Conservation (phyloP, 768 basidiomycete species). For the Lentinula sp. region DNA sequence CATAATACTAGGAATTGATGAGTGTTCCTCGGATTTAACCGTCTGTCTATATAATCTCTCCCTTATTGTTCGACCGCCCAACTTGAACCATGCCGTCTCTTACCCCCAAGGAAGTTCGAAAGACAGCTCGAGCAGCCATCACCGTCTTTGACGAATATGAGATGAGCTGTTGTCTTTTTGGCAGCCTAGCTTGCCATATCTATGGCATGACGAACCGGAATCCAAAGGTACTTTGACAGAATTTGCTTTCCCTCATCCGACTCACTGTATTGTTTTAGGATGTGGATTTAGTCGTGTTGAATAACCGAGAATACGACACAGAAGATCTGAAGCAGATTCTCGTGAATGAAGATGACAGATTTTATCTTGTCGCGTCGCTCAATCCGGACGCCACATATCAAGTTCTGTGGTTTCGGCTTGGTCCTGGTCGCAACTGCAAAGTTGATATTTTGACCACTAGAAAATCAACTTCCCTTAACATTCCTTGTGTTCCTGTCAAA, state of each 20-base stretch:
- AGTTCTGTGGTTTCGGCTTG: not conserved
- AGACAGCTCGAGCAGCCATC: conserved; percentile 1
- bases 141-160: not conserved
- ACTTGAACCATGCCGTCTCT: not conserved
- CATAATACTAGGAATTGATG: too few species aligned
- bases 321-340: conserved; percentile 1
- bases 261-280: not conserved
- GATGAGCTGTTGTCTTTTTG: conserved; percentile 3
- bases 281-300: not conserved
- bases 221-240: not conserved
- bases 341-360: not conserved
- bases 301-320: not conserved
- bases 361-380: not conserved
- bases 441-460: conserved; percentile 26
- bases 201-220: not conserved
- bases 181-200: conserved; percentile 1
- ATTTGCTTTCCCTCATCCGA: not conserved
- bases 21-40: too few species aligned
- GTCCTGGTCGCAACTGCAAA: conserved; percentile 15
- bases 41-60: too few species aligned
- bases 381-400: conserved; percentile 3
- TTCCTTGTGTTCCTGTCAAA: conserved; percentile 14
- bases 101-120: conserved; percentile 3
- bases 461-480: conserved; percentile 13
- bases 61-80: not conserved